Evolutionary conservation across 2,329 filamentous ascomycete genomes (phyloP).

Genomic region (Aspergillus sp.): DNA sequence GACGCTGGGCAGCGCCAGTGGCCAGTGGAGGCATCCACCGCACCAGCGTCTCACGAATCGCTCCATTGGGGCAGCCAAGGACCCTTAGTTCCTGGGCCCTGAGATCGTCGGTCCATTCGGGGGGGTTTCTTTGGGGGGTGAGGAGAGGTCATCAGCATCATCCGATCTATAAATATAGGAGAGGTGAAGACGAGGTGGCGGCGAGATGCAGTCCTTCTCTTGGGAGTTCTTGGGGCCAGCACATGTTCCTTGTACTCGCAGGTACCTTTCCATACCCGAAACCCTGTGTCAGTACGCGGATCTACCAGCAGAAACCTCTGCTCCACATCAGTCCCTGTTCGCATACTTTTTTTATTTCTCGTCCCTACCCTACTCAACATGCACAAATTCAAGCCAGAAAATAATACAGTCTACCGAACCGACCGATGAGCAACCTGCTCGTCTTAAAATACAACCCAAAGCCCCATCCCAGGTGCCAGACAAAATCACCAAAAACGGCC

Average conservation of each 20-base stretch:
- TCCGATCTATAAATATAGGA: neutral
- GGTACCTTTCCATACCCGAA: too few species aligned
- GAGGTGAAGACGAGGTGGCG: too few species aligned
- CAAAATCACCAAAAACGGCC: neutral
- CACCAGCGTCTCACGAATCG: slow-evolving; percentile 4
- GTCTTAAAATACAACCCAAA: slow-evolving; percentile 13
- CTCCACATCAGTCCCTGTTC: neutral
- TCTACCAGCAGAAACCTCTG: neutral
- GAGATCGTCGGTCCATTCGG: neutral
- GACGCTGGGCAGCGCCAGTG: slow-evolving; percentile 13
- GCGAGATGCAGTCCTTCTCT: too few species aligned
- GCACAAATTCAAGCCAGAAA: neutral
- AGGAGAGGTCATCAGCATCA: neutral
- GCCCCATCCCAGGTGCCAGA: neutral
- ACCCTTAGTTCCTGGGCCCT: neutral
- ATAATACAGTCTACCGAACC: slow-evolving; percentile 2
- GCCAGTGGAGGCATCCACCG: slow-evolving; percentile 6
- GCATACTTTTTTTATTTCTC: slow-evolving; percentile 2
- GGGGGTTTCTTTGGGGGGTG: neutral
- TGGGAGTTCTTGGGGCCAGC: neutral
- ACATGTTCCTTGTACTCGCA: too few species aligned
- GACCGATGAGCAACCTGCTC: slow-evolving; percentile 1
- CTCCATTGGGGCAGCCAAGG: slow-evolving; percentile 2
- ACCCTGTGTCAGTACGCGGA: too few species aligned
- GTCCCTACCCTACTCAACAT: neutral